Evolutionary conservation across 1,284 basidiomycete genomes (phyloP).

Genomic region (Hortiboletus rubellus): DNA sequence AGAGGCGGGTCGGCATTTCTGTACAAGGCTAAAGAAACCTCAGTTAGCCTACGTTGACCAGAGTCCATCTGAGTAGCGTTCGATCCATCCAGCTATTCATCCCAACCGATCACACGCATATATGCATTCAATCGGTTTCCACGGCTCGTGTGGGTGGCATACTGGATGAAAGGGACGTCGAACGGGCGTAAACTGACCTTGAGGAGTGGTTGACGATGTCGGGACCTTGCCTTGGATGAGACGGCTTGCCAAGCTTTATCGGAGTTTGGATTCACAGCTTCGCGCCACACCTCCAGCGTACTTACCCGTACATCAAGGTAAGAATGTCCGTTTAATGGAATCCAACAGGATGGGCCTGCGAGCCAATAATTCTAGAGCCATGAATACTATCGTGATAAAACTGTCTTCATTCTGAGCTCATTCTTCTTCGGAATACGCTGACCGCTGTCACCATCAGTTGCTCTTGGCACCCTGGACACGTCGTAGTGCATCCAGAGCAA

Average conservation of each 20-base stretch:
- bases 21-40: constrained; percentile 32
- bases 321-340: not conserved
- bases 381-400: constrained; percentile 54
- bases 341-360: constrained; percentile 48
- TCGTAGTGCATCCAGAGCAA: not conserved
- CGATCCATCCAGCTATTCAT: constrained; percentile 51
- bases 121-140: constrained; percentile 35
- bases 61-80: constrained; percentile 31
- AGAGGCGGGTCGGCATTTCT: constrained; percentile 89
- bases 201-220: constrained; percentile 53
- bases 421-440: not conserved
- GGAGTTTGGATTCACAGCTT: constrained; percentile 29
- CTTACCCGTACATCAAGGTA: constrained; percentile 12
- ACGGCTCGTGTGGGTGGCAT: not conserved
- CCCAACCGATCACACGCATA: constrained; percentile 24
- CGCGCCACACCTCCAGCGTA: constrained; percentile 14
- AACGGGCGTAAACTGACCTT: constrained; percentile 56
- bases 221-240: constrained; percentile 28
- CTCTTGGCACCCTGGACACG: not conserved
- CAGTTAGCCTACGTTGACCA: constrained; percentile 30
- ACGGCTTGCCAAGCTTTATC: constrained; percentile 11
- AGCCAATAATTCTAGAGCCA: constrained; percentile 69
- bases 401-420: constrained; percentile 30
- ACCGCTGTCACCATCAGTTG: not conserved
- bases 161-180: constrained; percentile 18